Percentiles rank a stretch among this genome's conserved stretches.
These are phyloP conservation scores for Carex kokanica DNA, from an alignment of 176 grass and related monocot species.

Conservation along the genomic window DNA sequence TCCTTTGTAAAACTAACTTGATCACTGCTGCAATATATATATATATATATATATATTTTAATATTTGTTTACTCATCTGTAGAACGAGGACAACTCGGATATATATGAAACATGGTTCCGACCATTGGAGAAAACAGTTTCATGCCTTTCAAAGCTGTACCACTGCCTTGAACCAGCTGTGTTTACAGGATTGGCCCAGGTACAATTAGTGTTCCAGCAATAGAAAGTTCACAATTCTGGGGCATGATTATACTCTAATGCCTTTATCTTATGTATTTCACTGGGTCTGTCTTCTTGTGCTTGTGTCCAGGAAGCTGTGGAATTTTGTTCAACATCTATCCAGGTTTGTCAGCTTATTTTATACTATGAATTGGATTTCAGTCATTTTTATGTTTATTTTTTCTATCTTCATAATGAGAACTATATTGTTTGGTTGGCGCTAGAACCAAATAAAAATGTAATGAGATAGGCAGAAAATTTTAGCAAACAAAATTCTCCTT, in stretches of 20 bases:
- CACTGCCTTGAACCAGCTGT: conserved; percentile 83
- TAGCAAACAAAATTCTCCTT: not conserved
- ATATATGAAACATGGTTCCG: conserved; percentile 83
- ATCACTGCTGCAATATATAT: not conserved
- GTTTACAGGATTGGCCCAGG: conserved; percentile 97
- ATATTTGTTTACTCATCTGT: conserved; percentile 33
- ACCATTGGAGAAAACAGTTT: conserved; percentile 97
- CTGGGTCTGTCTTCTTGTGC: conserved; percentile 21
- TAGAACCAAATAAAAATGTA: not conserved
- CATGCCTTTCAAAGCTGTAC: conserved; percentile 94
- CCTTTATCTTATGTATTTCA: conserved; percentile 26
- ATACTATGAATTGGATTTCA: conserved; percentile 4
- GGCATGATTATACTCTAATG: conserved; percentile 15
- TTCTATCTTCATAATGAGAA: conserved; percentile 21
- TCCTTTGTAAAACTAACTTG: not conserved
- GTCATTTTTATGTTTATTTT: not conserved
- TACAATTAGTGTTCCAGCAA: conserved; percentile 39
- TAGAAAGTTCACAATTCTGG: conserved; percentile 18
- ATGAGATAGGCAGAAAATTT: not conserved
- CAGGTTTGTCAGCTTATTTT: conserved; percentile 50
- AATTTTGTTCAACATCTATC: conserved; percentile 89
- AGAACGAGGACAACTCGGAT: conserved; percentile 67
- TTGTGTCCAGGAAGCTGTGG: conserved; percentile 80
- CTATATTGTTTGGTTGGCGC: not conserved
- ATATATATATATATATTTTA: not conserved